Evolutionary conservation across 441 rosid genomes (phyloP), one percentile per base, ranked within the genome.

Genomic region (California macrophylla): DNA sequence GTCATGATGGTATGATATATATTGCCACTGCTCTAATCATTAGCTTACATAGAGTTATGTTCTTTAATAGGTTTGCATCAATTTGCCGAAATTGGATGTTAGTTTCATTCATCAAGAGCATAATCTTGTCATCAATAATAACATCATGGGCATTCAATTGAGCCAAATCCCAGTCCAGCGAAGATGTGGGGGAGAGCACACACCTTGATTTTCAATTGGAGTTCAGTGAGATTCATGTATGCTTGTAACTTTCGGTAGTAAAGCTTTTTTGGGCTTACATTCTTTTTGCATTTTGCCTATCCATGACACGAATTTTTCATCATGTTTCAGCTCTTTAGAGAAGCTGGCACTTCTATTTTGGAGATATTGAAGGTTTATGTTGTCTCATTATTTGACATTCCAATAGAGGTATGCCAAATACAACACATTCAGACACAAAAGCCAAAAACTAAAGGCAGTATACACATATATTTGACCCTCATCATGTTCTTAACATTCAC

Each of bases 171-270:
- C 81, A 75, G 69, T 84, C 85, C 66, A 76, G 67, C 70, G 99
- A 95, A 86, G 99, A 92, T 83, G 82, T 84, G 30, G 98, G 96
- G 76, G 98, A 92, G 83, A 86, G 90, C 74, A 85, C 90, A 63
- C 93, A 94, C 70, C 85, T 94, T 75, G 99, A 94, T 75, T 74
- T 92, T 81, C 93, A 87, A 71, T 66, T 92, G 84, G 99, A 94
- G 77, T 82, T 90, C 74, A 87, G 93, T 79, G 98, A 93, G 86
- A 91, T 96, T 82, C 96, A 96, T 86, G 99, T 92, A 96, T 74
- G 82, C 38, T 63, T 58, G 61, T 68, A 68, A 47, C 61, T 66
- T 23, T 26, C 72, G 34, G 66, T 78, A 68, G 76, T 29, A 68
- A 73, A 79, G 78, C 69, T 76, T 71, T 72, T 15, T 66, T 74